Conservation (phyloP, 164 flowering plant species). For the Umbilicus rupestris region DNA sequence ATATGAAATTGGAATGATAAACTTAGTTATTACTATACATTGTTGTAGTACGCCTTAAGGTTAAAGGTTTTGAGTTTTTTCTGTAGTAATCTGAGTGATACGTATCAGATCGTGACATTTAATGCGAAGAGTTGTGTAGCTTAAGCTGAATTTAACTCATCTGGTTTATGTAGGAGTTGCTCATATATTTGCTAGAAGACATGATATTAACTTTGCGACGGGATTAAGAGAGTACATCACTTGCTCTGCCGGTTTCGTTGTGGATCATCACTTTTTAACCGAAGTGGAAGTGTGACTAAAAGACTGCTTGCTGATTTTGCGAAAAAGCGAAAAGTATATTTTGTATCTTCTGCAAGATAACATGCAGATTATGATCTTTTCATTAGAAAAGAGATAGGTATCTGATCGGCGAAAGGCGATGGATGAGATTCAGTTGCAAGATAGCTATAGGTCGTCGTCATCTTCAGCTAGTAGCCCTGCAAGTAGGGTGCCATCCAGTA, state of each 20-base stretch:
- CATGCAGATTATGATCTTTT: background rate
- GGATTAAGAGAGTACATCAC: background rate
- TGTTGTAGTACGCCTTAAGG: no score
- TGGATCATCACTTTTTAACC: background rate
- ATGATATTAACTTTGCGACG: background rate
- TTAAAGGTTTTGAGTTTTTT: no score
- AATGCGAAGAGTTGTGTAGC: no score
- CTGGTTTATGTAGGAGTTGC: background rate
- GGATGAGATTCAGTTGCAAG: slow-evolving; percentile 97
- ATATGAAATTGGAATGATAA: no score
- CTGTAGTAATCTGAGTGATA: no score
- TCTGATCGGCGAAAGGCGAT: slow-evolving; percentile 15
- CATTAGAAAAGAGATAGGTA: background rate
- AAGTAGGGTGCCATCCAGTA: slow-evolving; percentile 74
- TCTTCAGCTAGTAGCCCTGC: slow-evolving; percentile 93
- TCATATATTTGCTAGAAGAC: background rate
- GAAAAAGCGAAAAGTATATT: background rate
- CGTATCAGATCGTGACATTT: no score
- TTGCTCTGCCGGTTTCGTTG: background rate
- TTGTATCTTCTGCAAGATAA: background rate
- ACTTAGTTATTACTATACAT: no score
- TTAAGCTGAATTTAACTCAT: background rate
- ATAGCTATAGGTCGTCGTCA: slow-evolving; percentile 87
- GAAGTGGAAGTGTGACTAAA: background rate
- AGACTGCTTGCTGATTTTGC: background rate